These are phyloP conservation scores for Fomitopsis serialis DNA, from an alignment of 768 basidiomycete genomes.

Conservation along the genomic window DNA sequence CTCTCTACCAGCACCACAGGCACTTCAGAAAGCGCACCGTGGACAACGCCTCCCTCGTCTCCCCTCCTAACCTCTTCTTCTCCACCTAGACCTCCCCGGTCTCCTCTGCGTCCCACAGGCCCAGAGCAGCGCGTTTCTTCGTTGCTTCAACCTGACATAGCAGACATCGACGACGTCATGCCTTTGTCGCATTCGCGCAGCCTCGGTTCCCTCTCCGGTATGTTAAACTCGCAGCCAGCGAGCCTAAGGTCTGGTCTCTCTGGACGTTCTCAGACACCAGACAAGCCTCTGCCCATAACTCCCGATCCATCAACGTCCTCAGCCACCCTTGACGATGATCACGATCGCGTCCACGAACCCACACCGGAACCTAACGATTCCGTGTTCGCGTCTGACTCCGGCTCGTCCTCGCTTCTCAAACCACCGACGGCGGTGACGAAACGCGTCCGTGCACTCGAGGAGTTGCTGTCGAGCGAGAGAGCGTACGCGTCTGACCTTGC, in stretches of 20 bases:
- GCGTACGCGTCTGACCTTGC: conserved; percentile 83
- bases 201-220: conserved; percentile 21
- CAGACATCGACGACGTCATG: conserved; percentile 14
- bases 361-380: conserved; percentile 12
- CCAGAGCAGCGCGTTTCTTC: conserved; percentile 9
- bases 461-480: conserved; percentile 73
- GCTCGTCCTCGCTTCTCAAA: neutral
- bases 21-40: conserved; percentile 8
- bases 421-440: conserved; percentile 42
- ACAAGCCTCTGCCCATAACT: conserved; percentile 28
- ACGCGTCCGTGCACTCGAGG: conserved; percentile 71
- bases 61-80: conserved; percentile 11
- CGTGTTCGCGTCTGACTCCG: conserved; percentile 9
- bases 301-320: conserved; percentile 19
- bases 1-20: conserved; percentile 14
- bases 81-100: conserved; percentile 25
- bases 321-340: neutral
- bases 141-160: conserved; percentile 4
- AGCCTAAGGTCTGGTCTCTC: neutral
- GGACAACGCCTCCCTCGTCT: conserved; percentile 17
- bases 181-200: conserved; percentile 22
- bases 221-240: conserved; percentile 13
- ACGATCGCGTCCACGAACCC: neutral
- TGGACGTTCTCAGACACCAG: conserved; percentile 7
- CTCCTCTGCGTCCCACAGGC: conserved; percentile 21